A percentile compares a stretch with the other conserved stretches of the same genome.
Evolutionary conservation across 2,329 filamentous ascomycete genomes (phyloP).

Genomic region (Falciphora oryzae): DNA sequence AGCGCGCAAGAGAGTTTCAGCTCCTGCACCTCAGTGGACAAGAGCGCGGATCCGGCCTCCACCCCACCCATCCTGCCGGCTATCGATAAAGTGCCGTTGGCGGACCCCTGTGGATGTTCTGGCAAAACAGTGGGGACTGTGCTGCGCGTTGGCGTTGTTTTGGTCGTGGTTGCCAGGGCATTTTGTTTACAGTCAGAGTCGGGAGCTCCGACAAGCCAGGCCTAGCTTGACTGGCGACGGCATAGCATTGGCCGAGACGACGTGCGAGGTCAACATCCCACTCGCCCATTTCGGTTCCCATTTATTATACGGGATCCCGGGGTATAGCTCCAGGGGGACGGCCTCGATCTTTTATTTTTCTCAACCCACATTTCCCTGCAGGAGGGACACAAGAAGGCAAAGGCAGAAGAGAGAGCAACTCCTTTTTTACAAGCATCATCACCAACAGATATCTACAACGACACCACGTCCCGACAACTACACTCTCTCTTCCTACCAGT

Average conservation of each 20-base stretch:
- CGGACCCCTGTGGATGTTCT: background rate
- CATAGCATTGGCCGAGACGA: background rate
- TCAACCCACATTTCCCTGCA: slow-evolving; percentile 1
- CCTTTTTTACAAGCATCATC: background rate
- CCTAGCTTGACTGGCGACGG: background rate
- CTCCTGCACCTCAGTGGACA: background rate
- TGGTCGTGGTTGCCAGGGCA: background rate
- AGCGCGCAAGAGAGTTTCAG: background rate
- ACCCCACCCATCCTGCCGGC: background rate
- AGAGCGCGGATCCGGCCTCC: background rate
- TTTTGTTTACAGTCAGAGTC: background rate
- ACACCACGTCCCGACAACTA: background rate
- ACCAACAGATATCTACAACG: background rate
- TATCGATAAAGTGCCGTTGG: background rate
- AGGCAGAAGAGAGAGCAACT: background rate
- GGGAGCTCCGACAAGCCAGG: background rate
- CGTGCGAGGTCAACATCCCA: background rate
- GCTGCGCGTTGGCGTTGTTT: background rate
- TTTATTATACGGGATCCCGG: slow-evolving; percentile 1
- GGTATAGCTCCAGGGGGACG: background rate
- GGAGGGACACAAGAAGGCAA: background rate
- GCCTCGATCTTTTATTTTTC: background rate
- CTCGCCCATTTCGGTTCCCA: background rate
- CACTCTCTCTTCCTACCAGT: background rate
- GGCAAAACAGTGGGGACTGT: background rate